These are phyloP conservation scores for Termitomyces sp. DNA, from an alignment of 768 basidiomycete species.

Conservation along the genomic window DNA sequence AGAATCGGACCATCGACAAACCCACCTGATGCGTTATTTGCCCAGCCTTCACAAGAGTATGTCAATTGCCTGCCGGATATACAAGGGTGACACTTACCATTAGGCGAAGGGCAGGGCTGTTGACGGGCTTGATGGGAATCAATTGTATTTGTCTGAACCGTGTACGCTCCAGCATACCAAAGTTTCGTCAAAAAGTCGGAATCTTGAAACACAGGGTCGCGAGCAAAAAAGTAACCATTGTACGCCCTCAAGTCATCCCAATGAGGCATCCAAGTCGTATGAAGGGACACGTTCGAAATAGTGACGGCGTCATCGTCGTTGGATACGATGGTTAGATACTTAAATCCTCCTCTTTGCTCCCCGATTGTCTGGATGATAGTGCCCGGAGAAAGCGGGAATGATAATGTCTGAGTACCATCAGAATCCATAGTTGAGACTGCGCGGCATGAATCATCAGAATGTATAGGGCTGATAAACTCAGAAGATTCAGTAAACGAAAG, in stretches of 20 bases:
- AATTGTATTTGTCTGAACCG: constrained; percentile 45
- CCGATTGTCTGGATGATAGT: constrained; percentile 28
- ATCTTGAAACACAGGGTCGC: constrained; percentile 36
- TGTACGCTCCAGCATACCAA: constrained; percentile 54
- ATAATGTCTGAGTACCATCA: constrained; percentile 29
- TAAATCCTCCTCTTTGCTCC: constrained; percentile 41
- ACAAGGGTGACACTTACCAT: constrained; percentile 6
- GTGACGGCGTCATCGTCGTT: constrained; percentile 29
- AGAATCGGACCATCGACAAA: constrained; percentile 44
- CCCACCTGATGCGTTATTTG: constrained; percentile 41
- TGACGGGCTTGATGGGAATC: constrained; percentile 28
- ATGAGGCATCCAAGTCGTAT: constrained; percentile 43
- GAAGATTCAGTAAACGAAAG: constrained; percentile 47
- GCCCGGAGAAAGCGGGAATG: constrained; percentile 20
- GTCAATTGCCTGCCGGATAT: not conserved
- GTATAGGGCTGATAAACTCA: constrained; percentile 35
- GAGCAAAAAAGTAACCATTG: constrained; percentile 41
- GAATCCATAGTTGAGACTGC: constrained; percentile 17
- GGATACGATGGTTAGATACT: constrained; percentile 39
- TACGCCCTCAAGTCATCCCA: constrained; percentile 39
- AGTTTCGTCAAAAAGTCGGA: constrained; percentile 40
- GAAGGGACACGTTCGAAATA: constrained; percentile 36
- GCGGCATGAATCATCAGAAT: constrained; percentile 35
- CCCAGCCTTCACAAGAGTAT: constrained; percentile 29
- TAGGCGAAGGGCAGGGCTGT: constrained; percentile 21